Evolutionary conservation across 2,329 filamentous ascomycete species (phyloP), one percentile per base, ranked within the genome.

Genomic region (Didymella glomerata): DNA sequence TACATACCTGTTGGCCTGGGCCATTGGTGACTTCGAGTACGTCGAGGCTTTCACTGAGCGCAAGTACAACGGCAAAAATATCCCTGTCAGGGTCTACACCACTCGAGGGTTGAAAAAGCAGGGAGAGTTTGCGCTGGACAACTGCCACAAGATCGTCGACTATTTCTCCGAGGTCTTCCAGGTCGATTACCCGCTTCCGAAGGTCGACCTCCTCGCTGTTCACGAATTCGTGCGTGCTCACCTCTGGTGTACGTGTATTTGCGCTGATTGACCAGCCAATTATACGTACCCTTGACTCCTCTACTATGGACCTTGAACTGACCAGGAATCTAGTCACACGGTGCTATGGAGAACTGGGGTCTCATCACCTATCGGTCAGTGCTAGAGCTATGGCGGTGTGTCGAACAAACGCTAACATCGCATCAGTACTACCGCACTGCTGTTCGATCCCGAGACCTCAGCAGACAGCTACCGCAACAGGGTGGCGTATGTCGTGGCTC

Each of bases 321-420:
- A 84, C 76, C 71, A 62, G 68, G 69, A 51, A 65, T 75, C 65
- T 80, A 85, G 84, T 85, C 83, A 71, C 83, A 85, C 59, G 94
- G 94, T 66, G 94, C 93, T 63, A 97, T 98, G 93, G 93, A 98
- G 84, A 98, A 98, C 78, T 98, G 94, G 94, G 94, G 94, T 76
- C 84, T 99, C 53, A 92, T 99, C 58, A 98, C 95, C 30, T 99
- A 98, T 81, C 87, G 93, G 76, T 77, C 20, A 60, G 64, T 63
- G 30, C 14, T 22, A 13, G 7, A 38, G 27, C 18, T 10, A 27
- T 2, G 25, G 2, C n/a, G 6, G 20, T 59, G 10, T 8, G 22
- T 14, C 14, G 28, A 24, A n/a, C n/a, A 4, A 11, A 38, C 38
- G 8, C 62, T 71, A 27, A 68, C 38, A 22, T 38, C 4, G 2